A percentile compares a stretch with the other conserved stretches of the same genome.
These are phyloP conservation scores for Emericellopsis atlantica DNA, from an alignment of 2,329 filamentous ascomycete genomes.

Conservation along the genomic window DNA sequence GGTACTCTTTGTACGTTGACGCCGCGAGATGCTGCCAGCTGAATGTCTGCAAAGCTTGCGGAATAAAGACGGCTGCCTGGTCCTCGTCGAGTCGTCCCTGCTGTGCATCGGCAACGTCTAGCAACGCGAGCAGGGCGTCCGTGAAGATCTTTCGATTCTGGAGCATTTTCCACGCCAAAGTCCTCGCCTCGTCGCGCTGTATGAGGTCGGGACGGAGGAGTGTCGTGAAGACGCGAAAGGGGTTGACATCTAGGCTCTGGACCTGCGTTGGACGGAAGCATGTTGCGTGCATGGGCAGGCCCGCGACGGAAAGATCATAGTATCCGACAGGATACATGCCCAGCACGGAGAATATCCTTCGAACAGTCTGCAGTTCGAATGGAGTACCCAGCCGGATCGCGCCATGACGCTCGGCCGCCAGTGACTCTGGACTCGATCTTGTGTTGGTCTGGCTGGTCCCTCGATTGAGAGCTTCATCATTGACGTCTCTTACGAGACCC, in stretches of 20 bases:
- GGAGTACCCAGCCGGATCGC: constrained; percentile 34
- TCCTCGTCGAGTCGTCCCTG: constrained; percentile 11
- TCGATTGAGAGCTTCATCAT: constrained; percentile 4
- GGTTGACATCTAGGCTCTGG: constrained; percentile 22
- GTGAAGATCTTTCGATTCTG: constrained; percentile 27
- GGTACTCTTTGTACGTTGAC: constrained; percentile 26
- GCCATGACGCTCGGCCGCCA: constrained; percentile 22
- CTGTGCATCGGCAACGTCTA: constrained; percentile 19
- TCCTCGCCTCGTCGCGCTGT: constrained; percentile 12
- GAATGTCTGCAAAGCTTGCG: constrained; percentile 30
- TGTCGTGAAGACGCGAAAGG: constrained; percentile 27
- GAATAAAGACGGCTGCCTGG: constrained; percentile 23
- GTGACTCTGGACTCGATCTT: neutral
- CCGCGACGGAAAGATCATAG: constrained; percentile 33
- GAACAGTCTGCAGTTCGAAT: constrained; percentile 26
- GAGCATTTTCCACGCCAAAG: constrained; percentile 20
- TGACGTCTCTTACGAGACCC: constrained; percentile 14
- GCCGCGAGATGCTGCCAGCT: constrained; percentile 30
- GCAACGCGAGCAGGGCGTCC: constrained; percentile 18
- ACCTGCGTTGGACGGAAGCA: constrained; percentile 29
- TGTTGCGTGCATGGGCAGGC: constrained; percentile 37
- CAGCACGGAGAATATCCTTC: constrained; percentile 30
- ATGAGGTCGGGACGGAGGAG: constrained; percentile 27
- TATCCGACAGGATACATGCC: constrained; percentile 37
- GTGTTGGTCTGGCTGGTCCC: no score